Evolutionary conservation across 2,329 filamentous ascomycete genomes (phyloP), one percentile per base, ranked within the genome.

Genomic region (Fonsecaea erecta): DNA sequence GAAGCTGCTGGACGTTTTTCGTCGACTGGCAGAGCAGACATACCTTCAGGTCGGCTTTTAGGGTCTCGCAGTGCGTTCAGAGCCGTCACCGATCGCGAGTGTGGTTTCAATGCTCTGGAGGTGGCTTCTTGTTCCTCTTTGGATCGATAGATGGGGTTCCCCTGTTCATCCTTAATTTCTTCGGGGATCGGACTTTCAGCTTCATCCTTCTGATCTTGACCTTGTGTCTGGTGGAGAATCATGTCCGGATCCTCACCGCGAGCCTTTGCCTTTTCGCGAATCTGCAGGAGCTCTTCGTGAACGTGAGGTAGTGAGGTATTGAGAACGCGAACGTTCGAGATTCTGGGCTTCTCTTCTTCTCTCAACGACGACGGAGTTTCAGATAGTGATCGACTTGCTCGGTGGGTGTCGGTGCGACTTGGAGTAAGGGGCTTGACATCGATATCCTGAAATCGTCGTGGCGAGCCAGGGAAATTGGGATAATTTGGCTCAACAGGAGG

Each of bases 241-340:
- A 28, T 64, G 68, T 72, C 74, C 60, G 69, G 73, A 68, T 67
- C 72, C 63, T 64, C 72, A 34, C 70, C 63, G 81, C 78, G 52
- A 83, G 80, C 66, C 79, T 77, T 56, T 83, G 62, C 90, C 87
- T 65, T 69, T 55, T 65, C 71, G 35, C 80, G 76, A 66, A 81
- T 77, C 75, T 93, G 90, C 85, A 98, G 94, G 71, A 90, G 95
- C 60, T 95, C 93, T 68, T 90, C 89, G 77, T 99, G 95, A 66
- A 96, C 96, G 34, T 91, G 88, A 6, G 95, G 92, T 51, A 99
- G 80, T 77, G 93, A 97, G 70, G 91, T 96, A 2, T 95, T 93
- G 11, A 99, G 81, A 55, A 99, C 92, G 67, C 92, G 92, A 59
- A 99, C 91, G 71, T 96, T 97, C 78, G 90, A 96, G 56, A 91